phyloP scores from a whole-genome alignment of 2,329 filamentous ascomycete species.

The Ophiobolus disseminans region DNA sequence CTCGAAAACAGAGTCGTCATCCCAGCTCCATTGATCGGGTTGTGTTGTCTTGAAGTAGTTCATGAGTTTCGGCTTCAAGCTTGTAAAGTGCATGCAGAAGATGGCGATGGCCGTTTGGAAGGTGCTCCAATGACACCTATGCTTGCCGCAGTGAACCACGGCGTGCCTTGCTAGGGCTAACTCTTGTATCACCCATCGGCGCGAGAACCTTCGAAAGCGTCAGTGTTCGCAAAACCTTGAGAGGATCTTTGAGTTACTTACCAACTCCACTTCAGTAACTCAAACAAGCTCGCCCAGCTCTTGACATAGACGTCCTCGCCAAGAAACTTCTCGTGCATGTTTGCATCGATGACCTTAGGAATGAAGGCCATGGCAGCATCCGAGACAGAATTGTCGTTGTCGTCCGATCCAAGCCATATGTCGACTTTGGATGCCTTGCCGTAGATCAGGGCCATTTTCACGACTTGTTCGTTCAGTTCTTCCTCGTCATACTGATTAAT shows the following conservation, averaged over 20 bases:
- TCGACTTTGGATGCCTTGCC: slow-evolving; percentile 2
- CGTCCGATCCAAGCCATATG: slow-evolving; percentile 7
- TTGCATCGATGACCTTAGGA: not conserved
- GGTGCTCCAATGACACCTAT: slow-evolving; percentile 36
- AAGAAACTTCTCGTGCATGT: not conserved
- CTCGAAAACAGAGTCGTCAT: not conserved
- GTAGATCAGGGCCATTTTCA: slow-evolving; percentile 15
- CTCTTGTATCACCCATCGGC: slow-evolving; percentile 20
- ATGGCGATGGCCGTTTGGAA: slow-evolving; percentile 26
- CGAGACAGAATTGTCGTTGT: not conserved
- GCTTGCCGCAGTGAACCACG: slow-evolving; percentile 8
- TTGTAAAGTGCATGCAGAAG: slow-evolving; percentile 16
- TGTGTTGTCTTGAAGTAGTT: not conserved
- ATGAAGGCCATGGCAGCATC: slow-evolving; percentile 2
- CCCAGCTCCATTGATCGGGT: not conserved
- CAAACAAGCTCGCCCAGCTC: slow-evolving; percentile 1
- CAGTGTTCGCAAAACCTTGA: not conserved
- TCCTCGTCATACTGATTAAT: slow-evolving; percentile 18
- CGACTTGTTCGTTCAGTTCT: slow-evolving; percentile 12
- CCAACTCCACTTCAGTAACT: slow-evolving; percentile 5
- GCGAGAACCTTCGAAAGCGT: slow-evolving; percentile 7
- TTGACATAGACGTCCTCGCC: not conserved
- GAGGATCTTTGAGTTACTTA: not conserved
- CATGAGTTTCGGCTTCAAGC: slow-evolving; percentile 4
- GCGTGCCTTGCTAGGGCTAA: slow-evolving; percentile 12